Conservation (phyloP, 192 early-diverging fungal species). For the Coemansia sp. region DNA sequence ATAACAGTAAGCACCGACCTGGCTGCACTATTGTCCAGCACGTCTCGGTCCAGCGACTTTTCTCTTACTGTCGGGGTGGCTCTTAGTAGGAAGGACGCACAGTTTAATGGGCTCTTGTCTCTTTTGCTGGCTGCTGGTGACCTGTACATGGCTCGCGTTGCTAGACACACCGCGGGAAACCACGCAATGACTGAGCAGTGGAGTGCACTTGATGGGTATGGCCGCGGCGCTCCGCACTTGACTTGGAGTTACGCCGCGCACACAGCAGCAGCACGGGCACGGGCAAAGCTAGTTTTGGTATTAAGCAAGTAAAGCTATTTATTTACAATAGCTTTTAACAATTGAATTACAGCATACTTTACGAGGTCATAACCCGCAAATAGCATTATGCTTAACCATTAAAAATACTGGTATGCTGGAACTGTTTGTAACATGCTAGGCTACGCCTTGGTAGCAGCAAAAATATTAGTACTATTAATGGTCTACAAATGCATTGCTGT, state of each 20-base stretch:
- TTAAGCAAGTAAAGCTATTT: no score
- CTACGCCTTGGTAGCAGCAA: no score
- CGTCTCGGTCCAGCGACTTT: no score
- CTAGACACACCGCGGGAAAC: conserved; percentile 49
- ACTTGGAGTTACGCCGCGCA: conserved; percentile 70
- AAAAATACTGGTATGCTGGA: no score
- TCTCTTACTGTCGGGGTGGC: no score
- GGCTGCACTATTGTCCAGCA: conserved; percentile 37
- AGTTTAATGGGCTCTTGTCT: conserved; percentile 24
- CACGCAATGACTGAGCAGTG: conserved; percentile 65
- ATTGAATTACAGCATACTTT: no score
- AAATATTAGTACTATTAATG: no score
- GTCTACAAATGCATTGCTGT: no score
- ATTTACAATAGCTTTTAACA: no score
- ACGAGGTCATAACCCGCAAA: no score
- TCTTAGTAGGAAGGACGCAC: not conserved
- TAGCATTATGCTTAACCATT: no score
- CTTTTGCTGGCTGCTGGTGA: conserved; percentile 55
- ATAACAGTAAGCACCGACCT: conserved; percentile 39
- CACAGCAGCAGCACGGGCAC: conserved; percentile 20
- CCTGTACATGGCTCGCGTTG: conserved; percentile 54
- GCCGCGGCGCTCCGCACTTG: conserved; percentile 59
- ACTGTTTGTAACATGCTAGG: no score
- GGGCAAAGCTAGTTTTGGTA: not conserved
- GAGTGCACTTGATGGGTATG: conserved; percentile 51